Base-by-base conservation (phyloP, 257 asterid genomes). In the Solanum peruvianum region DNA sequence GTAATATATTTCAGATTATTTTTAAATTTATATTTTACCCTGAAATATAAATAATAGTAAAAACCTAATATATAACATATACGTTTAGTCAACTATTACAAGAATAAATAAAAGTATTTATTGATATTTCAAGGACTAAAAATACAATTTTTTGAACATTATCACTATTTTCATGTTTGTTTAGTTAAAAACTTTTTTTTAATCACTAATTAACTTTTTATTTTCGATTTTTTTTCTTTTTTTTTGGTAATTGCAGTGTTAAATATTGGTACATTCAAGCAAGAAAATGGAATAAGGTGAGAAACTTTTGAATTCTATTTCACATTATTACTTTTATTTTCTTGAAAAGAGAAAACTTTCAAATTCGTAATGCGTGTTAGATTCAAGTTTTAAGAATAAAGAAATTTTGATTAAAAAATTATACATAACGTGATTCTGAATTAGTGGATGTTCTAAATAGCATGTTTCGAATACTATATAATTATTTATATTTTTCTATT, bases 231-330 rank as follows among this genome's bases (percentile, higher is more conserved):
- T 66, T 12, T 66, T 66, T n/a, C 10, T 56, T 29, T 66, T 29
- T 5, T 35, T 41, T 2, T 0, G 35, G 77, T 42, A 41, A 86
- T 85, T 91, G 93, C 94, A 96, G 99, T 88, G 91, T 95, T 66
- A 94, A 91, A 87, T 94, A 89, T 42, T 95, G 98, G 98, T 95
- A 93, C 87, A 89, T 88, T 42, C 94, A 93, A 90, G 98, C 98
- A 89, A 93, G 95, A 83, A 95, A 93, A 88, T 95, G 98, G 98
- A 95, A 94, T 92, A 93, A 93, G 97, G 98, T 94, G 88, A 87
- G 60, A 67, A 66, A 88, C 82, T 49, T 49, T 49, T 52, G 58
- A 42, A 87, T 37, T 31, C 58, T 88, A 42, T 89, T 90, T 67
- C 87, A 85, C 84, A 60, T 76, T 58, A 47, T 75, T 62, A 39